Conservation (phyloP, 2,329 filamentous ascomycete genomes). For the Calonectria henricotiae region DNA sequence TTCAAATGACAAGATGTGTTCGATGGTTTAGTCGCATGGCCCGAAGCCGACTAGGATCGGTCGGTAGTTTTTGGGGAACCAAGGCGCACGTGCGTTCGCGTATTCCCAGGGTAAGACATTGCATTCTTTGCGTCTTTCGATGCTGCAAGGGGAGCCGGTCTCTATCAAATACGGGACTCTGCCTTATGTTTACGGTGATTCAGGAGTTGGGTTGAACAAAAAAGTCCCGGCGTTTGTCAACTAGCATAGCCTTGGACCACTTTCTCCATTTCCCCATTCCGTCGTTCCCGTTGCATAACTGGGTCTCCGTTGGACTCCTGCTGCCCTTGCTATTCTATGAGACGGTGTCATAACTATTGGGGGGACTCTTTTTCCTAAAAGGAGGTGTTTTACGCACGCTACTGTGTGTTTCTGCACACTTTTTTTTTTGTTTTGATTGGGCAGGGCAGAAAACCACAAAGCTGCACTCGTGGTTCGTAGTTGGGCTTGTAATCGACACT, state of each 20-base stretch:
- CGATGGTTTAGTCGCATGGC: slow-evolving; percentile 1
- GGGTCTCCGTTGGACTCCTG: background rate
- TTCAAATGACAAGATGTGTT: slow-evolving; percentile 14
- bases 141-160: background rate
- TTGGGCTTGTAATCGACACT: slow-evolving; percentile 4
- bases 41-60: slow-evolving; percentile 2
- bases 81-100: slow-evolving; percentile 3
- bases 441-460: background rate
- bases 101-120: background rate
- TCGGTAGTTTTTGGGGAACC: slow-evolving; percentile 4
- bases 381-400: slow-evolving; percentile 4
- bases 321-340: background rate
- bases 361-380: slow-evolving; percentile 4
- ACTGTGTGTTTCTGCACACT: slow-evolving; percentile 19
- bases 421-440: background rate
- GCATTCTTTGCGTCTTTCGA: slow-evolving; percentile 7
- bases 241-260: background rate
- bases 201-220: background rate
- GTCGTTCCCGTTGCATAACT: slow-evolving; percentile 15
- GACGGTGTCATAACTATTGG: background rate
- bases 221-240: background rate
- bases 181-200: background rate
- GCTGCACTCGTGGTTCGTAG: slow-evolving; percentile 20
- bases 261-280: background rate
- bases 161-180: background rate